Conservation (phyloP, 805 yeast genomes). For the Pichia insulana region DNA sequence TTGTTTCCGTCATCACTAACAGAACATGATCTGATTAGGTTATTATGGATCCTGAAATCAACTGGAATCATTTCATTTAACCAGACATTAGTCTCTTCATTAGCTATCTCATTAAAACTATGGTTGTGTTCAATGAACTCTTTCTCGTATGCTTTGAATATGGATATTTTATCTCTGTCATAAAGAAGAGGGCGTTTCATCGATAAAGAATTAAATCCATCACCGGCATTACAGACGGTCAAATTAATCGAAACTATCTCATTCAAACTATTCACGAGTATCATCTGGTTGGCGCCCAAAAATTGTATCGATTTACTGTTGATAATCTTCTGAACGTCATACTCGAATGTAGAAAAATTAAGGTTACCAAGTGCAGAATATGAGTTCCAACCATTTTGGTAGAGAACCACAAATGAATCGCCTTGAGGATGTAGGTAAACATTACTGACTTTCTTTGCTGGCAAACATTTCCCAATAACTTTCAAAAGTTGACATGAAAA, state of each 20-base stretch:
- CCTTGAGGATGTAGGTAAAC: conserved; percentile 22
- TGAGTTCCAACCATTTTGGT: conserved; percentile 38
- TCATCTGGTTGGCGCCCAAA: conserved; percentile 26
- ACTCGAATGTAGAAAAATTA: conserved; percentile 33
- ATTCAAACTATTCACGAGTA: conserved; percentile 22
- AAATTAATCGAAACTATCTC: conserved; percentile 25
- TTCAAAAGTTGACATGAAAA: conserved; percentile 23
- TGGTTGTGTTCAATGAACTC: conserved; percentile 29
- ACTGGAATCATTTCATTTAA: conserved; percentile 37
- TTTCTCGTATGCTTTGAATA: conserved; percentile 42
- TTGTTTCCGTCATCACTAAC: conserved; percentile 39
- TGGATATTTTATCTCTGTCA: conserved; percentile 31
- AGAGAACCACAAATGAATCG: conserved; percentile 21
- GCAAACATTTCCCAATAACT: conserved; percentile 30
- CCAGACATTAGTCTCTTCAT: conserved; percentile 39
- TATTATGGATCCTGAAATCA: conserved; percentile 34
- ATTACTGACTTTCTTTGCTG: conserved; percentile 24
- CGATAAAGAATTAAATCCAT: conserved; percentile 17
- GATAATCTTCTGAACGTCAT: conserved; percentile 20
- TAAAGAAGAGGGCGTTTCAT: conserved; percentile 34
- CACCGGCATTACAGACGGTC: conserved; percentile 19
- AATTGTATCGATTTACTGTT: conserved; percentile 14
- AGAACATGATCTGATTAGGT: conserved; percentile 34
- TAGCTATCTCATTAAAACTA: conserved; percentile 14
- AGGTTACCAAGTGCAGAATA: conserved; percentile 41